Percentiles rank a stretch among this genome's conserved stretches.
Evolutionary conservation across 495 filamentous ascomycete species (phyloP).

Genomic region (Neohortaea acidophila): DNA sequence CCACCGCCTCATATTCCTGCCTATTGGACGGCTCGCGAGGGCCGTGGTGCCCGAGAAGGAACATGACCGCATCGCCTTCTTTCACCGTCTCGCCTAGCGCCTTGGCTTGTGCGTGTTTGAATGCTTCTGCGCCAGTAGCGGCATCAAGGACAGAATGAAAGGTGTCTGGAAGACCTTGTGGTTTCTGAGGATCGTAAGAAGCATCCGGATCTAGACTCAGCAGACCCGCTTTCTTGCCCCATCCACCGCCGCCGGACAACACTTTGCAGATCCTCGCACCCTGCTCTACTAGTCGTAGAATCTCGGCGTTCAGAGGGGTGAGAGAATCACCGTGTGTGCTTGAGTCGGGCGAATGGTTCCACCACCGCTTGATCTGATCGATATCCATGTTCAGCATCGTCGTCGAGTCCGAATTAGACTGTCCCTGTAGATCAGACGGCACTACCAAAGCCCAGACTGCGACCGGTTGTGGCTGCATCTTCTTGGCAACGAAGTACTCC

Average conservation of each 20-base stretch:
- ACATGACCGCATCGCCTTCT: slow-evolving; percentile 16
- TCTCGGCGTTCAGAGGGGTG: not conserved
- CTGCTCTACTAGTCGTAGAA: not conserved
- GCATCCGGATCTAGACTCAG: slow-evolving; percentile 63
- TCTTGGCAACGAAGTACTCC: slow-evolving; percentile 36
- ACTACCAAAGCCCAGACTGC: slow-evolving; percentile 65
- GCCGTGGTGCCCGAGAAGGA: not conserved
- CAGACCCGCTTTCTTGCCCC: slow-evolving; percentile 73
- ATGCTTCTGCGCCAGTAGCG: not conserved
- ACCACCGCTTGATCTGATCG: not conserved
- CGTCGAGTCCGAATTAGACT: too few relatives aligned
- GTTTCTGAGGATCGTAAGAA: not conserved
- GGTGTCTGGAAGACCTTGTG: not conserved
- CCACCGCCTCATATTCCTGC: not conserved
- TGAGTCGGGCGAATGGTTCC: not conserved
- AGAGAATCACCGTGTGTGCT: not conserved
- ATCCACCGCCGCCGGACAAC: slow-evolving; percentile 76
- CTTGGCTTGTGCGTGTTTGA: slow-evolving; percentile 5
- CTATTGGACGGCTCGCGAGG: not conserved
- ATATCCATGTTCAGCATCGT: too few relatives aligned
- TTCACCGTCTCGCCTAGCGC: slow-evolving; percentile 16
- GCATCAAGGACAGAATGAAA: not conserved
- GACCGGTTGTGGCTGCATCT: slow-evolving; percentile 35
- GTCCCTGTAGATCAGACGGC: slow-evolving; percentile 44
- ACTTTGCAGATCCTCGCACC: slow-evolving; percentile 24